phyloP scores from a whole-genome alignment of 1,284 basidiomycete genomes.

The Takashimella koratensis region DNA sequence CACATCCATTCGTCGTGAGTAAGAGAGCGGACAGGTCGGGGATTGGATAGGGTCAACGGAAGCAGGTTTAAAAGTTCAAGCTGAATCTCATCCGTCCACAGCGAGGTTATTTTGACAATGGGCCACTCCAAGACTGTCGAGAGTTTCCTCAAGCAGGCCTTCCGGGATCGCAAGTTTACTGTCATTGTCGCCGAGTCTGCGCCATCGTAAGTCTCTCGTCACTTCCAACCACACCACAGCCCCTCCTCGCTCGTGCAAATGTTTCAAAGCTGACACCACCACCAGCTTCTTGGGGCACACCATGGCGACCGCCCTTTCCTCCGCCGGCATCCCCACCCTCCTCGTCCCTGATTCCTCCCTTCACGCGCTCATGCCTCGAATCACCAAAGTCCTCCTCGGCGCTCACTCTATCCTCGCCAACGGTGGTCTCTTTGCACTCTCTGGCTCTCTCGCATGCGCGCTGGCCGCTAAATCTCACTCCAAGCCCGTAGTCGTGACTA shows the following conservation, averaged over 20 bases:
- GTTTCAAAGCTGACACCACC: background rate
- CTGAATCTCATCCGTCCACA: conserved; percentile 38
- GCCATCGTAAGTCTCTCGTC: conserved; percentile 62
- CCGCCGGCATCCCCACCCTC: conserved; percentile 81
- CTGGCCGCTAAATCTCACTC: conserved; percentile 87
- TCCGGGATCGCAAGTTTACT: conserved; percentile 87
- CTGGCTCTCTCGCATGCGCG: conserved; percentile 77
- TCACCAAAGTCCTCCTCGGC: conserved; percentile 92
- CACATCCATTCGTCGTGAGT: conserved; percentile 94
- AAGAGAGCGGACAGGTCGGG: background rate
- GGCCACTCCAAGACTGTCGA: conserved; percentile 95
- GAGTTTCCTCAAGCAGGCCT: conserved; percentile 84
- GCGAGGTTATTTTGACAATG: conserved; percentile 93
- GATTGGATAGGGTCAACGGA: background rate
- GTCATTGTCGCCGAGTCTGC: conserved; percentile 94
- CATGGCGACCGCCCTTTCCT: conserved; percentile 74
- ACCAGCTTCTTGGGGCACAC: conserved; percentile 79
- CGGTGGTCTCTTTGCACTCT: conserved; percentile 86
- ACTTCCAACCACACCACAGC: background rate
- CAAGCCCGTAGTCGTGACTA: conserved; percentile 89
- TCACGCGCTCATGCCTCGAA: conserved; percentile 92
- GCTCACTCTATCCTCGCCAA: conserved; percentile 93
- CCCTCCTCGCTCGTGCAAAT: conserved; percentile 5
- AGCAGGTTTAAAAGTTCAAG: conserved; percentile 1
- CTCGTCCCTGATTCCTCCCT: conserved; percentile 93